Evolutionary conservation across 192 early-diverging fungal genomes (phyloP).

Genomic region (Coemansia sp.): DNA sequence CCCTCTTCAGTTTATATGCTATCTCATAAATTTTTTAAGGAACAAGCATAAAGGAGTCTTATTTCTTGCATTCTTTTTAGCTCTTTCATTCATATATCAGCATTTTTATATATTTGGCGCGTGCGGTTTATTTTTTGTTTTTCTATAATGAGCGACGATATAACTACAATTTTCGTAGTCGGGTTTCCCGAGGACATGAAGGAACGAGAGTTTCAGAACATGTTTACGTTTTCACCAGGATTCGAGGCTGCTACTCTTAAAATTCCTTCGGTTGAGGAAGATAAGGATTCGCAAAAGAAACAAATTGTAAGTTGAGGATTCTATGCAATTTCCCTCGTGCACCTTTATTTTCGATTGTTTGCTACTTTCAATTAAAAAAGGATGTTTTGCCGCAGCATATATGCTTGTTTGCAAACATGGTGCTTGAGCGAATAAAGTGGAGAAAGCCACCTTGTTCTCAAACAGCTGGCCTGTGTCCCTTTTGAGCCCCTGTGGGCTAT

Average conservation of each 20-base stretch:
- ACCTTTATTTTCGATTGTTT: not conserved
- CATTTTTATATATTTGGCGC: slow-evolving; percentile 7
- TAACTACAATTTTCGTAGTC: slow-evolving; percentile 99
- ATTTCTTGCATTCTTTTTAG: slow-evolving; percentile 13
- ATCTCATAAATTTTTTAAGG: too few relatives aligned
- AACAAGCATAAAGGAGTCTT: not conserved
- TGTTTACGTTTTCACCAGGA: slow-evolving; percentile 97
- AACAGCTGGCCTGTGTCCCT: not conserved
- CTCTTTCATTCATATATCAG: slow-evolving; percentile 12
- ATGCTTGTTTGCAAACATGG: not conserved
- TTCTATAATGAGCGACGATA: slow-evolving; percentile 67
- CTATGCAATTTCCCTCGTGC: not conserved
- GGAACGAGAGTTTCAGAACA: slow-evolving; percentile 99
- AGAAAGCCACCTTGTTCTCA: slow-evolving; percentile 4
- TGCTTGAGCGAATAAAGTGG: not conserved
- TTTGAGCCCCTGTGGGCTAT: too few relatives aligned
- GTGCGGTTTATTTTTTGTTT: not conserved
- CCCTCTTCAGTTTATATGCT: slow-evolving; percentile 5
- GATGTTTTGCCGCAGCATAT: slow-evolving; percentile 2
- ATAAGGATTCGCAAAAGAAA: slow-evolving; percentile 66
- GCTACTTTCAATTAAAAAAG: not conserved
- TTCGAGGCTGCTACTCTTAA: slow-evolving; percentile 98
- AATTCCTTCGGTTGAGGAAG: slow-evolving; percentile 68
- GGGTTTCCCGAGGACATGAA: slow-evolving; percentile 99
- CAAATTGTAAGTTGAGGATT: slow-evolving; percentile 75